phyloP scores from a whole-genome alignment of 2,329 filamentous ascomycete genomes.

The Pyrenophora seminiperda region DNA sequence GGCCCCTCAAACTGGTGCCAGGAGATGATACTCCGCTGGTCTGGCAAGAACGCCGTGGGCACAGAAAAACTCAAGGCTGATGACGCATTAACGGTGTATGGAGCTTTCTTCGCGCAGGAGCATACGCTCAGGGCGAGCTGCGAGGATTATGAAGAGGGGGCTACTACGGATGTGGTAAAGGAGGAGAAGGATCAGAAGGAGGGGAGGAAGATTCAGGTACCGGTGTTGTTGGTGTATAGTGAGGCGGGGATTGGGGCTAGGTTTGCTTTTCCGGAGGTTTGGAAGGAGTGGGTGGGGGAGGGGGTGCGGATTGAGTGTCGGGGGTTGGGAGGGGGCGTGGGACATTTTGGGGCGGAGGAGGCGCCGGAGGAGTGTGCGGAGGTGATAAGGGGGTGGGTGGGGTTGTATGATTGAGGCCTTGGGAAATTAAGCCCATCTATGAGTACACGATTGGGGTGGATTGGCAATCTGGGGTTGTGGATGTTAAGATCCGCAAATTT shows the following conservation, averaged over 20 bases:
- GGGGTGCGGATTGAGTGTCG: constrained; percentile 57
- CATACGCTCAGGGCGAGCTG: constrained; percentile 57
- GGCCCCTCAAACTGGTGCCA: constrained; percentile 51
- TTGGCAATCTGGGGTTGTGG: background rate
- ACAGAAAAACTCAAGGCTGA: constrained; percentile 22
- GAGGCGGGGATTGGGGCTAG: constrained; percentile 55
- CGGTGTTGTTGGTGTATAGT: constrained; percentile 59
- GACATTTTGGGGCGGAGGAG: constrained; percentile 64
- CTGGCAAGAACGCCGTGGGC: constrained; percentile 23
- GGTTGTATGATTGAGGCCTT: constrained; percentile 1
- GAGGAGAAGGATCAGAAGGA: constrained; percentile 53
- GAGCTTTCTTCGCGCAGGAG: constrained; percentile 49
- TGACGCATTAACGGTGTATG: constrained; percentile 51
- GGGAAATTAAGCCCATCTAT: background rate
- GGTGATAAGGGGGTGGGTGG: constrained; percentile 44
- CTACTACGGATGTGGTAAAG: constrained; percentile 59
- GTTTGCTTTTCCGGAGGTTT: constrained; percentile 56
- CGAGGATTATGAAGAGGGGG: constrained; percentile 62
- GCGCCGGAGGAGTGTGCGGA: constrained; percentile 54
- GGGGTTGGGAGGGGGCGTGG: constrained; percentile 54
- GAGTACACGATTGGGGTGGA: background rate
- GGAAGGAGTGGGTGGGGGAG: constrained; percentile 54
- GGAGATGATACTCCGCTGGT: constrained; percentile 48
- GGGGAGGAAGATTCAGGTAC: constrained; percentile 53
- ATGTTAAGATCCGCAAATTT: too few relatives aligned